Evolutionary conservation across 306 rosid genomes (phyloP), one percentile per base, ranked within the genome.

Genomic region (Fragaria nilgerrensis): DNA sequence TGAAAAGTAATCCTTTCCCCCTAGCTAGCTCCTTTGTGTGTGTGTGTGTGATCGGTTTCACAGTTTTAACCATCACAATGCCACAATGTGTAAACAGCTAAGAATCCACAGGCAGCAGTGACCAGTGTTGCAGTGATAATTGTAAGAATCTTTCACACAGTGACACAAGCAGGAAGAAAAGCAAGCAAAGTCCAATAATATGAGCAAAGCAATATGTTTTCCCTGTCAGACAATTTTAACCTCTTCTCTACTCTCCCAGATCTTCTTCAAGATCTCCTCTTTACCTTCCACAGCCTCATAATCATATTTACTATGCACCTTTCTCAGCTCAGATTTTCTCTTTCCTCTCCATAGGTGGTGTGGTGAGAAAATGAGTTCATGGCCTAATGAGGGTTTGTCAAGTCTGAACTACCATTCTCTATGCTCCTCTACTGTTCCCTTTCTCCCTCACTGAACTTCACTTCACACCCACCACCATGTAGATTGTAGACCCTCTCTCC

Each of bases 391-490:
- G 68, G 50, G 29, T 15, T 36, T 68, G 63, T 32, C 25, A 55
- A 27, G 10, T 58, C 82, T 69, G 77, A 83, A 75, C 89, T 70
- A 83, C 81, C 83, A 77, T 77, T 86, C 79, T 80, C 68, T 55
- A 50, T 72, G 77, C 75, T 72, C 32, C 32, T 52, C 37, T 44
- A 10, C 82, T 53, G 39, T 70, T 61, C 68, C 14, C n/a, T 37
- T 9, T 14, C 34, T 22, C 67, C 23, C 2, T 32, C 48, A 14
- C 68, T 62, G 0, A 5, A 4, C 72, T 49, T 5, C 10, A 56
- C 27, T 70, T 12, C 66, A 22, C 68, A 63, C 29, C n/a, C 36
- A 55, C 49, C 55, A 43, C n/a, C 80, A 59, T 75, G 72, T 58
- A 68, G 64, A 71, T 17, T 55, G 29, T 36, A 19, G 11, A 5